phyloP scores from a whole-genome alignment of 768 basidiomycete species.

The Trametopsis cervina region DNA sequence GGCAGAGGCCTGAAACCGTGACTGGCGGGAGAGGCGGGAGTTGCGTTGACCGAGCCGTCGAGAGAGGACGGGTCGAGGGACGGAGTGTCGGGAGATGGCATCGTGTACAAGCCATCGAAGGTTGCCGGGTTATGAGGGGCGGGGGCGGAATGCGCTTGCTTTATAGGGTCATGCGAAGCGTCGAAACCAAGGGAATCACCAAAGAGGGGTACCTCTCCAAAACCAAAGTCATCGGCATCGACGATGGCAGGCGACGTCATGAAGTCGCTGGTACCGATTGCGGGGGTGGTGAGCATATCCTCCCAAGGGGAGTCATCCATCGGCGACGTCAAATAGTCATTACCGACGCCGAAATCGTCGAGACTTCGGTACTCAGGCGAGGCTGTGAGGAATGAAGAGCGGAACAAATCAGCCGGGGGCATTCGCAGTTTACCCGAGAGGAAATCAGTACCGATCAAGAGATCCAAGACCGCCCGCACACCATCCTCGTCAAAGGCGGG shows the following conservation, averaged over 20 bases:
- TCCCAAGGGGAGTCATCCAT: constrained; percentile 42
- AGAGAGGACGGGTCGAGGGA: constrained; percentile 34
- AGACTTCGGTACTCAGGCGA: constrained; percentile 32
- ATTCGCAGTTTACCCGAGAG: neutral
- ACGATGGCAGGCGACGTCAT: constrained; percentile 36
- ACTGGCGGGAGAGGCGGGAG: constrained; percentile 14
- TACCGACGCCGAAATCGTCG: constrained; percentile 23
- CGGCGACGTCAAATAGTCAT: constrained; percentile 40
- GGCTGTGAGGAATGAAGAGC: constrained; percentile 17
- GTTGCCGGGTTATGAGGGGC: constrained; percentile 18
- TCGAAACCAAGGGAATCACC: constrained; percentile 11
- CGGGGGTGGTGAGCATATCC: constrained; percentile 39
- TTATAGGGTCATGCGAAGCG: constrained; percentile 11
- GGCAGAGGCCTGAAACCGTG: constrained; percentile 9
- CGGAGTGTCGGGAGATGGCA: constrained; percentile 47
- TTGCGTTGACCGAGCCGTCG: constrained; percentile 26
- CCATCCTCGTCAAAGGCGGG: constrained; percentile 18
- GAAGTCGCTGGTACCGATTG: constrained; percentile 30
- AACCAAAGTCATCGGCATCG: constrained; percentile 29
- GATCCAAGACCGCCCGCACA: constrained; percentile 33
- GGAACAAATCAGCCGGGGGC: constrained; percentile 4
- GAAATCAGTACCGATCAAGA: constrained; percentile 29
- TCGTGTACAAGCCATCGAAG: constrained; percentile 34
- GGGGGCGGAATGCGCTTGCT: constrained; percentile 15
- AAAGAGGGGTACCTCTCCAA: constrained; percentile 26